Base-by-base conservation (phyloP, 768 basidiomycete genomes). In the Psilocybe cyanescens region DNA sequence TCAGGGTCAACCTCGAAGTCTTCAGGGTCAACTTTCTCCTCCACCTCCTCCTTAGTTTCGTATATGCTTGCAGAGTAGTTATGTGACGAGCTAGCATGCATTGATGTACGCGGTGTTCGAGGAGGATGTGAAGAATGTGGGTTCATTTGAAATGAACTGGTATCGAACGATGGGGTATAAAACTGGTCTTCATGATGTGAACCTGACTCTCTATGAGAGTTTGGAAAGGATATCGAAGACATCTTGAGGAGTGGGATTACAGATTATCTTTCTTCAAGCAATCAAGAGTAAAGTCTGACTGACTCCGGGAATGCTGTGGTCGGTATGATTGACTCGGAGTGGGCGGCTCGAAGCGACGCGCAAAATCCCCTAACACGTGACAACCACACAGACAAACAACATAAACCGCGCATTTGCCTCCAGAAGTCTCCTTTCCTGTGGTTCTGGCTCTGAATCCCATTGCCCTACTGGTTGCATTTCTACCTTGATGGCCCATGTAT, bases 61-160 rank as follows among this genome's bases (percentile, higher is more conserved):
- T 86, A 85, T 30, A 78, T 64, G 48, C 77, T 78, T 30, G 73
- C 66, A n/a, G 71, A 73, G 65, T 78, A 83, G 17, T 74, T 64
- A 47, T 81, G 75, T 16, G 80, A 68, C 1, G 75, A 74, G 61
- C 67, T 74, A 41, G 64, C 67, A 55, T 67, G 65, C 29, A 84
- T 67, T 1, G 87, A 89, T 8, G 83, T 81, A 63, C 86, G 82
- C 2, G 90, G 90, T 45, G 90, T 91, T 29, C 92, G 83, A 17
- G 91, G 92, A 1, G 92, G 91, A 70, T 92, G 91, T 3, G 84
- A 79, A 12, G 91, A 91, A 54, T 88, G 83, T 8, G 91, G 91
- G 69, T 93, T 93, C 84, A 93, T 90, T 64, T 90, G 90, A 67
- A 94, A 92, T 33, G 88, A 80, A 54, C 74, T 79, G 59, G 81